Evolutionary conservation across 768 basidiomycete genomes (phyloP), one percentile per base, ranked within the genome.

Genomic region (Pleurotus tuber-regium): DNA sequence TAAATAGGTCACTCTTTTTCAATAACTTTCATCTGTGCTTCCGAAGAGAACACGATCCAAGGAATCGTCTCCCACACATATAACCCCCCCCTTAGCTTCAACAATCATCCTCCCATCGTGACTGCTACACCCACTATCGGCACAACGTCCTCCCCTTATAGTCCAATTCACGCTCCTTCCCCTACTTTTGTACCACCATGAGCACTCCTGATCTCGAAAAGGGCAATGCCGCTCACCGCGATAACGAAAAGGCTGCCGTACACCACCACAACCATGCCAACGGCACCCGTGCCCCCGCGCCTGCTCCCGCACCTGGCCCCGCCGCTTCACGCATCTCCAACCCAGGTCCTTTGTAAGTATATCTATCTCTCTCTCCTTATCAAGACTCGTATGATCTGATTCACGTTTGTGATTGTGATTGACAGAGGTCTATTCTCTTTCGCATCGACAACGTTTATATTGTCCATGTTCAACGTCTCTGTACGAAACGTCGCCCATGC

Each of bases 401-500:
- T 38, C 35, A 16, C 21, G 35, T 19, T 38, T n/a, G n/a, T 16
- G 50, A 35, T 26, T 31, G 44, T 31, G 1, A n/a, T n/a, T n/a
- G n/a, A n/a, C 60, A 89, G 87, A 25, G 90, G 91, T 18, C 73
- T 92, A 31, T 87, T 87, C 65, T 84, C 86, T 31, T 92, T 92
- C 70, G 89, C 91, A 16, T 86, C 87, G 3, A 90, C 91, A 9
- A 91, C 89, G 0, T 75, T 92, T 60, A 83, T 92, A 50, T 72
- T 91, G 28, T 91, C 88, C 4, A 56, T 92, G 55, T 87, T 78
- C 76, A 92, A 92, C 61, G 70, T 80, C 24, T 66, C 74, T 14
- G 75, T 79, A 1, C 77, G 83, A n/a, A 61, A 68, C 19, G 72
- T 91, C 56, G 55, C 60, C 14, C 59, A 62, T 4, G 83, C 88